Evolutionary conservation across 1,284 basidiomycete species (phyloP), one percentile per base, ranked within the genome.

Genomic region (Naganishia liquefaciens): DNA sequence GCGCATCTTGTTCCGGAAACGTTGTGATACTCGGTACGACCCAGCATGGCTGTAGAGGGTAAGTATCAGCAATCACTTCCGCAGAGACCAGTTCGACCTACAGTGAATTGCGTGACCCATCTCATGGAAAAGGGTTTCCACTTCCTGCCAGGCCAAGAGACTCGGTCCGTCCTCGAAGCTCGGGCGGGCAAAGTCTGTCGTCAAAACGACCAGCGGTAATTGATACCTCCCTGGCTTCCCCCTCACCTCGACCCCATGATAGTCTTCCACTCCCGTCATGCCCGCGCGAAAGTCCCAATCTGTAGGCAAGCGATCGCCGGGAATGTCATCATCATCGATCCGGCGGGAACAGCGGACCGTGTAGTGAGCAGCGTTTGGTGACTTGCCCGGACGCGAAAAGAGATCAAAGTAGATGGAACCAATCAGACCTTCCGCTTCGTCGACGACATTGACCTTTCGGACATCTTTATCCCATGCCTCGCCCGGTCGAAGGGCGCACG

Each of bases 71-170:
- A 27, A 30, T 3, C 46, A n/a, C n/a, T n/a, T n/a, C n/a, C n/a
- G n/a, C n/a, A 10, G 39, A 25, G 42, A 39, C 39, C 39, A 23
- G 11, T 0, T 23, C 9, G 5, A 83, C 92, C 84, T 73, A 94
- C 94, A 99, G 76, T 99, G 95, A 84, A 99, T 93, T 1, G 96
- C 95, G 77, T 99, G 95, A 0, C 95, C 95, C 94, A 99, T 98
- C 79, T 99, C 95, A 74, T 99, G 95, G 79, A 96, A 97, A 23
- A 99, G 81, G 1, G 95, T 99, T 76, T 91, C 84, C 10, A 98
- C 90, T 73, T 99, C 93, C 72, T 91, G 88, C 94, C 95, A 99
- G 65, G 88, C 87, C 28, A 99, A 79, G 46, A 89, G 80, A 0
- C 90, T 87, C 2, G 91, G 84, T 1, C 87, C 88, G 39, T 81